Evolutionary conservation across 441 rosid genomes (phyloP).

Genomic region (Francoa sonchifolia): DNA sequence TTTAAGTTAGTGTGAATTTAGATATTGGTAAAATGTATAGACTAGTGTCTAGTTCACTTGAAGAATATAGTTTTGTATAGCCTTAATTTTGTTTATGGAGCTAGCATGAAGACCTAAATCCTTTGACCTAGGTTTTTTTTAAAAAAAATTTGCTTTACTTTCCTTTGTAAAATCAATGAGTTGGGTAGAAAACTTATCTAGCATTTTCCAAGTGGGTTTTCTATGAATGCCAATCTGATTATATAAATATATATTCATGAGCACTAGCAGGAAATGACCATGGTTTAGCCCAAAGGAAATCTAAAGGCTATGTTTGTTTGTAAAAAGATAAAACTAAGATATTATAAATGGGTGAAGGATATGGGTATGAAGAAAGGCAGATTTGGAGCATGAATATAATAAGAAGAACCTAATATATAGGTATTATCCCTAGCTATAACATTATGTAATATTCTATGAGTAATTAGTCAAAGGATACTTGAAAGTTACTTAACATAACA

Average conservation of each 20-base stretch:
- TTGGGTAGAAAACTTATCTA: background rate
- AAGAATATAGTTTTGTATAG: constrained; percentile 11
- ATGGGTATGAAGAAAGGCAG: too few relatives aligned
- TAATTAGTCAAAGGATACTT: too few relatives aligned
- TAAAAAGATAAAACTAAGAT: background rate
- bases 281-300: too few relatives aligned
- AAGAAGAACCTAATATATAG: too few relatives aligned
- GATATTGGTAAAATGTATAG: constrained; percentile 18
- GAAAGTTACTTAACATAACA: too few relatives aligned
- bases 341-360: too few relatives aligned
- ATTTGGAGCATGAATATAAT: too few relatives aligned
- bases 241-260: too few relatives aligned
- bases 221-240: too few relatives aligned
- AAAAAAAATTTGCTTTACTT: background rate
- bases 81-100: constrained; percentile 9
- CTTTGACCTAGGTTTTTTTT: constrained; percentile 5
- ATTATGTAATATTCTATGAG: too few relatives aligned
- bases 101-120: constrained; percentile 12
- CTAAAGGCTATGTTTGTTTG: constrained; percentile 1
- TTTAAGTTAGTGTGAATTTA: constrained; percentile 20
- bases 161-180: background rate
- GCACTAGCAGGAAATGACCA: background rate
- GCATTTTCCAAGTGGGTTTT: background rate
- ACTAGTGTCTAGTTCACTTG: constrained; percentile 11
- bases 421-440: too few relatives aligned